Evolutionary conservation across 164 flowering plant species (phyloP).

Genomic region (Aristolochia contorta): DNA sequence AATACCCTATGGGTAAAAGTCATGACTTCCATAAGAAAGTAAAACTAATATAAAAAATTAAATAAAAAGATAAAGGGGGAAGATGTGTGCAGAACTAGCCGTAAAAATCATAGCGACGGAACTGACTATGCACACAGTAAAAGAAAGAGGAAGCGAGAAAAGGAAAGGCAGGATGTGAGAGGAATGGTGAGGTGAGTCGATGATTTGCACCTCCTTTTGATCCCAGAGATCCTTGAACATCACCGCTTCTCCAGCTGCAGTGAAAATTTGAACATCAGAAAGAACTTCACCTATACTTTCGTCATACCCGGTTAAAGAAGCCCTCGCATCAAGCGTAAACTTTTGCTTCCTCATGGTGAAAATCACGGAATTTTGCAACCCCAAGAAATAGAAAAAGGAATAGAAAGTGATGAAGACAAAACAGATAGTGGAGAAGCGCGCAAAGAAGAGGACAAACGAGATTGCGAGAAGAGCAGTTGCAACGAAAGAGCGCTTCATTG

Average conservation of each 20-base stretch:
- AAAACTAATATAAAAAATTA: background rate
- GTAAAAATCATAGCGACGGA: background rate
- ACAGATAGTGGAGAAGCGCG: background rate
- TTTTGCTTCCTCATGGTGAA: background rate
- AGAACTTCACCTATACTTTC: conserved; percentile 23
- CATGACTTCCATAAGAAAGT: too few species aligned
- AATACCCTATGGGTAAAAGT: conserved; percentile 36
- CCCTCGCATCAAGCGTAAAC: background rate
- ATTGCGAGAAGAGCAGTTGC: background rate
- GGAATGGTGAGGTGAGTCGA: background rate
- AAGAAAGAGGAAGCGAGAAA: background rate
- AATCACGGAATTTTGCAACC: background rate
- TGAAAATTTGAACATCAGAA: conserved; percentile 51
- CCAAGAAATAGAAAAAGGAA: background rate
- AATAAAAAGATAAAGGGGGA: background rate
- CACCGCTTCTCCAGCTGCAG: conserved; percentile 57
- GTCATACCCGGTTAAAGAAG: conserved; percentile 11
- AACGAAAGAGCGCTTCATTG: conserved; percentile 1
- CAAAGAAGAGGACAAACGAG: background rate
- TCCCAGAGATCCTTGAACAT: conserved; percentile 73
- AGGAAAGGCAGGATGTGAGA: background rate
- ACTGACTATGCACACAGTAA: background rate
- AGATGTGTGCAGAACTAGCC: background rate
- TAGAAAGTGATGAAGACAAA: background rate
- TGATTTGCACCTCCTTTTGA: conserved; percentile 49